Conservation (phyloP, 75 land plant genomes). For the Chamaecyparis obtusa region DNA sequence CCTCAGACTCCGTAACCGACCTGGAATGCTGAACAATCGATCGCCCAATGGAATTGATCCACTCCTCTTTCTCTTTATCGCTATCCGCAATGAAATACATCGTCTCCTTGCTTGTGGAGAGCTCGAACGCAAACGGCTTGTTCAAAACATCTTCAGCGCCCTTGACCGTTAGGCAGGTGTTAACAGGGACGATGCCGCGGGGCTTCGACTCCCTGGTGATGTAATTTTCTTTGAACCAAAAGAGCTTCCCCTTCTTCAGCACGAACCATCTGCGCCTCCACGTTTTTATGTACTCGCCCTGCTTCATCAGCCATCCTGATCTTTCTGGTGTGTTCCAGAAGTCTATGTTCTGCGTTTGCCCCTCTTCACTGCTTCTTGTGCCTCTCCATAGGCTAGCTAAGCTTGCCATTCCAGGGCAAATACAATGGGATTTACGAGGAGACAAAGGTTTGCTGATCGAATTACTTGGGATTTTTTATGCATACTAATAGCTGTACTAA, state of each 20-base stretch:
- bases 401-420: background rate
- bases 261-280: slow-evolving; percentile 99
- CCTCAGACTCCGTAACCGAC: slow-evolving; percentile 71
- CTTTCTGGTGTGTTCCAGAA: slow-evolving; percentile 88
- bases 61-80: slow-evolving; percentile 96
- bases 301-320: slow-evolving; percentile 89
- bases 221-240: slow-evolving; percentile 88
- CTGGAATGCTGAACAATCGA: slow-evolving; percentile 92
- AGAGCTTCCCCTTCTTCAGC: slow-evolving; percentile 82
- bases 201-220: slow-evolving; percentile 59
- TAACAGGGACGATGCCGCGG: slow-evolving; percentile 80
- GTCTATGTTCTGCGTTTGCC: slow-evolving; percentile 28
- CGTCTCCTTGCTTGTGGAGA: slow-evolving; percentile 73
- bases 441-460: background rate
- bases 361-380: background rate
- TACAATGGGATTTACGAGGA: background rate
- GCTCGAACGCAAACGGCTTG: slow-evolving; percentile 81
- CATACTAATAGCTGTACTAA: background rate
- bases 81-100: slow-evolving; percentile 93
- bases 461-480: background rate
- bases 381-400: slow-evolving; percentile 35
- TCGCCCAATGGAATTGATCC: slow-evolving; percentile 94
- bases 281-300: slow-evolving; percentile 93
- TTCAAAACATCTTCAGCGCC: slow-evolving; percentile 95
- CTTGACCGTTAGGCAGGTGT: slow-evolving; percentile 81